phyloP scores from a whole-genome alignment of 73 alveolate species.

The Uronychia setigera region DNA sequence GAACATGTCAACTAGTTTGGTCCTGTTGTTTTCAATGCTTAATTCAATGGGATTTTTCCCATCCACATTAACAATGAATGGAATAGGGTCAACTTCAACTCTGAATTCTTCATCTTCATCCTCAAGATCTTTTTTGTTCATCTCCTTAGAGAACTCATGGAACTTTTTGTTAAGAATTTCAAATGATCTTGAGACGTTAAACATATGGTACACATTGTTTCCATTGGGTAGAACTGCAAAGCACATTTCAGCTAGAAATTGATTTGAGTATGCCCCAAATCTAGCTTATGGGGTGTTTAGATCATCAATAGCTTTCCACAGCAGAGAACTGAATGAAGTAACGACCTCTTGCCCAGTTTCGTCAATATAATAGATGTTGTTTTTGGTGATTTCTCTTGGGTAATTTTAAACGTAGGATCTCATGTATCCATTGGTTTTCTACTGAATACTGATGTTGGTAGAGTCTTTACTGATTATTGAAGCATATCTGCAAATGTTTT shows the following conservation, averaged over 20 bases:
- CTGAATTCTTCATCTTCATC: neutral
- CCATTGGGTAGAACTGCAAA: neutral
- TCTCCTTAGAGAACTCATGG: neutral
- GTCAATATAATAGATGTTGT: neutral
- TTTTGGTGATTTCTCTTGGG: neutral
- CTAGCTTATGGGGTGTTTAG: neutral
- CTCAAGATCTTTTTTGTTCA: neutral
- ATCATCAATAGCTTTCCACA: neutral
- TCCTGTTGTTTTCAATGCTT: conserved; percentile 10
- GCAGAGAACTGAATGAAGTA: neutral
- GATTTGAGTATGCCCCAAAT: neutral
- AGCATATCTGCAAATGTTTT: neutral
- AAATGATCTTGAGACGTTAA: neutral
- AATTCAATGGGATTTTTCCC: conserved; percentile 23
- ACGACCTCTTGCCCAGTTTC: neutral
- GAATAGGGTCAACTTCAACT: conserved; percentile 17
- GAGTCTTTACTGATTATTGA: neutral
- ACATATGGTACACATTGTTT: neutral
- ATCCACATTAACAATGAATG: conserved; percentile 31
- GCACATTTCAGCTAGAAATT: neutral
- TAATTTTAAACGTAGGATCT: neutral
- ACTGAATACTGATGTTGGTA: neutral
- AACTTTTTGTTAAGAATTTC: neutral
- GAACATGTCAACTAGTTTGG: conserved; percentile 24
- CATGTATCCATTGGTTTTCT: neutral